These are phyloP conservation scores for Populus hybrid DNA, from an alignment of 441 rosid genomes.

Conservation along the genomic window DNA sequence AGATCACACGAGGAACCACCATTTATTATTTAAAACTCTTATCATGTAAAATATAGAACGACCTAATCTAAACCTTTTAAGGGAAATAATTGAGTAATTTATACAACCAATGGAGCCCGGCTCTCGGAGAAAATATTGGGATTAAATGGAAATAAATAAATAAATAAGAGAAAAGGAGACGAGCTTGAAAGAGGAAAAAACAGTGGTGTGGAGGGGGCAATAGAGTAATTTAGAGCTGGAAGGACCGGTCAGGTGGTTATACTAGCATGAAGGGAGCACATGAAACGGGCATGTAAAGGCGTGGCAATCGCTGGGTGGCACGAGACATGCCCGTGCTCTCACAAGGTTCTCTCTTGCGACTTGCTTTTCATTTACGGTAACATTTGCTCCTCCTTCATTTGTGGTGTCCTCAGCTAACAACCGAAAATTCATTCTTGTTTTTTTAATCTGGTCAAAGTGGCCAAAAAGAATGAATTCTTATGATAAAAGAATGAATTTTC, in stretches of 20 bases:
- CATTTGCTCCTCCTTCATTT: not conserved
- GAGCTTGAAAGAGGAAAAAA: not conserved
- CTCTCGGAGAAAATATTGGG: not conserved
- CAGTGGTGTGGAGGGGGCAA: not conserved
- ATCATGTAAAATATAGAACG: too few relatives aligned
- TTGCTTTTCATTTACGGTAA: not conserved
- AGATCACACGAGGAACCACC: not conserved
- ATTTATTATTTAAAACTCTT: not conserved
- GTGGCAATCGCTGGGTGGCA: conserved; percentile 22
- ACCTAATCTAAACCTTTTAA: not conserved
- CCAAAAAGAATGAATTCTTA: too few relatives aligned
- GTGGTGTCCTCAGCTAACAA: not conserved
- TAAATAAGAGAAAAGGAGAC: not conserved
- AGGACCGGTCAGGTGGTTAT: not conserved
- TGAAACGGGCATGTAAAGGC: not conserved
- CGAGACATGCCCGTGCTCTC: conserved; percentile 22
- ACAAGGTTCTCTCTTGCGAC: not conserved
- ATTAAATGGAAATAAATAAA: too few relatives aligned
- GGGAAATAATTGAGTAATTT: not conserved
- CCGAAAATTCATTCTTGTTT: too few relatives aligned
- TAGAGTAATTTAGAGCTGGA: not conserved
- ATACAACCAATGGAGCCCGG: not conserved
- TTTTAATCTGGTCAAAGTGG: too few relatives aligned
- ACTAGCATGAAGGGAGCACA: conserved; percentile 22
- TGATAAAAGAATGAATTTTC: too few relatives aligned